Base-by-base conservation (phyloP, 2,329 filamentous ascomycete species). In the Curvularia lunata region DNA sequence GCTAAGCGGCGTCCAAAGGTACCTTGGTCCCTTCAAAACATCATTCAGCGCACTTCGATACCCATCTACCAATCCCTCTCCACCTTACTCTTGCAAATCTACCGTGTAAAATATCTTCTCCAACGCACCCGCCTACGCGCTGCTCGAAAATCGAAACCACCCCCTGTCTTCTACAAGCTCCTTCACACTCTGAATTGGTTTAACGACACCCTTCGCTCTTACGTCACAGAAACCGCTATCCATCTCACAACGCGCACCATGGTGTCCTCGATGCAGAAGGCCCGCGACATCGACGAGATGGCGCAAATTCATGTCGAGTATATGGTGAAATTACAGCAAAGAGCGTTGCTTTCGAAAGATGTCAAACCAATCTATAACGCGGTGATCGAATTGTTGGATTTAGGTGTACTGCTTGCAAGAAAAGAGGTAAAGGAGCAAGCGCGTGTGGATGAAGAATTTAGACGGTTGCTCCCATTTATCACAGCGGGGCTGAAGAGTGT, bases 271-370 rank as follows among this genome's bases (percentile, higher is more conserved):
- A 82, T 97, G 50, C 75, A 78, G 13, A 77, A 79, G 5, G 86
- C 91, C 0, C 81, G 84, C 25, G 91, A 94, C 64, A 86, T 97
- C 9, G 92, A 97, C 71, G 84, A 84, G 25, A 96, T 97, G 91
- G 87, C 92, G 25, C 77, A 77, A 1, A 82, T 88, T 0, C 92
- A 97, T 71, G 78, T 84, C 4, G 72, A 75, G 0, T 94, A 89
- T 67, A 79, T 90, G 43, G 82, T 81, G 43, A 83, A 83, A 1
- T 78, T 95, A 10, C 80, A 88, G 54, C 84, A 87, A 30, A 87
- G 91, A 62, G 86, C 90, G 9, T 84, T 95, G 23, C 83, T 96
- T 0, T 86, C 88, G 0, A 78, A 82, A 16, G 88, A 88, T 52
- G 78, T 97, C 4, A 81, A 83, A 16, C 88, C 90, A 0, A 90